Evolutionary conservation across 106 monocot species (phyloP).

Genomic region (Dactylorhiza incarnata): DNA sequence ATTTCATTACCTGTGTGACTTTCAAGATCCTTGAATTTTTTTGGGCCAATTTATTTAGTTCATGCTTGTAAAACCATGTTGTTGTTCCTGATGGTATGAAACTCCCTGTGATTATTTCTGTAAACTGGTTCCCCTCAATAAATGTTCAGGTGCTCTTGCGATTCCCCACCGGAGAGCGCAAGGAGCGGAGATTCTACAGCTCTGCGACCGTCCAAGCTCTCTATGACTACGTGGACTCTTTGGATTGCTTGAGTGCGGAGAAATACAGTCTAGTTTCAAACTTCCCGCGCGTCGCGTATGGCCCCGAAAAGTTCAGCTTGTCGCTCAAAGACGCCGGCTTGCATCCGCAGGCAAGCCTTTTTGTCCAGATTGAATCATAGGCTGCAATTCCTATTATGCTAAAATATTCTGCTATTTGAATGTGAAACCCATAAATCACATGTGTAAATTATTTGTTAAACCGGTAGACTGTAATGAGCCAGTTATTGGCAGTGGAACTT

Average conservation of each 20-base stretch:
- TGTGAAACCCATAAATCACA: background rate
- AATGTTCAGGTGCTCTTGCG: conserved; percentile 57
- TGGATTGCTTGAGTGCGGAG: conserved; percentile 65
- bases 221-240: conserved; percentile 74
- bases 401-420: background rate
- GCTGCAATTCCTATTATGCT: background rate
- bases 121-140: background rate
- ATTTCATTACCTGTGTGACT: no score
- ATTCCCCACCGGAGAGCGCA: conserved; percentile 76
- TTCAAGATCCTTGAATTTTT: no score
- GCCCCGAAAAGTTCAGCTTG: conserved; percentile 50
- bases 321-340: conserved; percentile 55
- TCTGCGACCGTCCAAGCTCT: conserved; percentile 39
- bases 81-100: no score
- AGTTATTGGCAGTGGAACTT: background rate
- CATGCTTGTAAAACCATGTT: no score
- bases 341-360: conserved; percentile 50
- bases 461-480: background rate
- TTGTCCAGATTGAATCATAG: conserved; percentile 36
- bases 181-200: conserved; percentile 71
- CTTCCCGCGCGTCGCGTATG: conserved; percentile 63
- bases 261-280: conserved; percentile 64
- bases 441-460: background rate
- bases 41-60: no score
- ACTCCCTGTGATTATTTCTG: no score